Conservation (phyloP, 768 basidiomycete species). For the Lentinula raphanica region DNA sequence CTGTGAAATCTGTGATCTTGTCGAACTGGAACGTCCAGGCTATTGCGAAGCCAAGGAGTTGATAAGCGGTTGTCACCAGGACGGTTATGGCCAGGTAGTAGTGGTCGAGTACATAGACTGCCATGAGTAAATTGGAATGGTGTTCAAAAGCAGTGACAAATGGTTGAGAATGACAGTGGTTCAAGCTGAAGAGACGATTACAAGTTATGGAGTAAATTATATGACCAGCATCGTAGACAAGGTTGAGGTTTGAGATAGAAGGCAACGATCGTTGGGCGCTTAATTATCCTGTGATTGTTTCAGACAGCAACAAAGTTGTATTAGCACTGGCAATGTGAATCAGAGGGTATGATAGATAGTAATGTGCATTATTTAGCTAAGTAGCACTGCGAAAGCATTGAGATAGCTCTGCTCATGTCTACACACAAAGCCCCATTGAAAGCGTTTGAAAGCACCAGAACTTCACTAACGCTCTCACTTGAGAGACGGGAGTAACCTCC, state of each 20-base stretch:
- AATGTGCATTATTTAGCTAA: too few relatives aligned
- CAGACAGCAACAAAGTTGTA: too few relatives aligned
- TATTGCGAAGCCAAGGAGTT: slow-evolving; percentile 56
- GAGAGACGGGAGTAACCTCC: too few relatives aligned
- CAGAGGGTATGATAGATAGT: too few relatives aligned
- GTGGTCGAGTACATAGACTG: slow-evolving; percentile 29
- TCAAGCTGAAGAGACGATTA: neutral
- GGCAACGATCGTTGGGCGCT: neutral
- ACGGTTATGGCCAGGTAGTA: slow-evolving; percentile 33
- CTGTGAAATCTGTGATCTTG: slow-evolving; percentile 70
- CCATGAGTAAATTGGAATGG: neutral
- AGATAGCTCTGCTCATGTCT: too few relatives aligned
- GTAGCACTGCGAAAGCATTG: too few relatives aligned
- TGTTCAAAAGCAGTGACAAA: neutral
- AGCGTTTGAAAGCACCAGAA: too few relatives aligned
- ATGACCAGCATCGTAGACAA: neutral
- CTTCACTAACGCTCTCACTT: too few relatives aligned
- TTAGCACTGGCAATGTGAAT: neutral
- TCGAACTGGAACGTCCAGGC: slow-evolving; percentile 70
- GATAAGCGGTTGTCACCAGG: slow-evolving; percentile 41
- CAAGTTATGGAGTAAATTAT: neutral
- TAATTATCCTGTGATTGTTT: too few relatives aligned
- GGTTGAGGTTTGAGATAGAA: neutral
- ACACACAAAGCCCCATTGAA: too few relatives aligned
- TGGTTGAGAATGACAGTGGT: neutral